phyloP scores from a whole-genome alignment of 1,284 basidiomycete species.

The Ceratobasidium sp. region DNA sequence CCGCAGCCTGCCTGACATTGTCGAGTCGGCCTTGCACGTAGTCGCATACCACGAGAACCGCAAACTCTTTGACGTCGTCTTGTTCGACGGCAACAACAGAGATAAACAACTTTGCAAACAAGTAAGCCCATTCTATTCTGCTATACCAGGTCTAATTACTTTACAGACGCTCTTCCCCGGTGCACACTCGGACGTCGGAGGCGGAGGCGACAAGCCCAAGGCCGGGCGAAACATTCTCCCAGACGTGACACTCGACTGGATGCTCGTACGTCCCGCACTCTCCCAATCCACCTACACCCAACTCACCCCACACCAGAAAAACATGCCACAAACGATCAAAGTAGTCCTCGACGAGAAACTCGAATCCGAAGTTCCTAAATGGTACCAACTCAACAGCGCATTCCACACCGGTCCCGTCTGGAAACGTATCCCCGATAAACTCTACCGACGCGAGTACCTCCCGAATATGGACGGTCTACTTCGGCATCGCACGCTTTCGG shows the following conservation, averaged over 20 bases:
- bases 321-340: background rate
- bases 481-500: background rate
- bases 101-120: constrained; percentile 22
- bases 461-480: background rate
- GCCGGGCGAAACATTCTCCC: constrained; percentile 8
- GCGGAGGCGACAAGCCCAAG: constrained; percentile 20
- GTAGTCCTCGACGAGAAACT: background rate
- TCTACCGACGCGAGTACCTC: constrained; percentile 9
- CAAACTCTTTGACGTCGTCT: constrained; percentile 3
- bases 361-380: background rate
- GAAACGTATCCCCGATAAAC: constrained; percentile 25
- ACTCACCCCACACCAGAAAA: background rate
- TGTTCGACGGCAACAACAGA: constrained; percentile 13
- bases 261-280: constrained; percentile 13
- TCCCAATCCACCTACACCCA: background rate
- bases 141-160: background rate
- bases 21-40: constrained; percentile 44
- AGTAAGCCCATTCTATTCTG: constrained; percentile 14
- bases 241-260: constrained; percentile 28
- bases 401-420: constrained; percentile 11
- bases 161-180: constrained; percentile 44
- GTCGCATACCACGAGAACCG: constrained; percentile 47
- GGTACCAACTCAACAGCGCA: background rate
- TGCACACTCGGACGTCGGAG: constrained; percentile 45
- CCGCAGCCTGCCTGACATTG: constrained; percentile 31